These are phyloP conservation scores for Cruciata laevipes DNA, from an alignment of 257 asterid species.

Conservation along the genomic window DNA sequence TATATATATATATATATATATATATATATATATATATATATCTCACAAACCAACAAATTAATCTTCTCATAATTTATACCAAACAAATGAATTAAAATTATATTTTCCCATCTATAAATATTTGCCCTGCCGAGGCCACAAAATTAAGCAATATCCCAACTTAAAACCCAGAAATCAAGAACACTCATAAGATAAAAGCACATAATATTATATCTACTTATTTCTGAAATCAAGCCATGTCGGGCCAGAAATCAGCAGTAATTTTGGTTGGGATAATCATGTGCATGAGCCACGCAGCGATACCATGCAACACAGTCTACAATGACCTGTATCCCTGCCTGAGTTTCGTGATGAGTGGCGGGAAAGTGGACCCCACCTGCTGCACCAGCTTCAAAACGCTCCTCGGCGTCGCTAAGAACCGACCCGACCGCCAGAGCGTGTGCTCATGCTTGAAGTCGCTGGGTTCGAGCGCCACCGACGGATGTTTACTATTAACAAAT, in stretches of 20 bases:
- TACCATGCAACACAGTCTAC: constrained; percentile 5
- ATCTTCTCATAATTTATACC: neutral
- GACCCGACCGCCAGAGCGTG: constrained; percentile 6
- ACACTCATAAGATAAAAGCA: too few species aligned
- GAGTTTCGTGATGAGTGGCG: constrained; percentile 7
- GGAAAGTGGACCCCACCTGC: constrained; percentile 5
- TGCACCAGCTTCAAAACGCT: constrained; percentile 12
- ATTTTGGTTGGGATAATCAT: neutral
- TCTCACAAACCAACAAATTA: constrained; percentile 1
- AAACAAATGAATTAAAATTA: too few species aligned
- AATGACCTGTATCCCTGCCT: constrained; percentile 11
- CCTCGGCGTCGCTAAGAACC: constrained; percentile 5
- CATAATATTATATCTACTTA: neutral
- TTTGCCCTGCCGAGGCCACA: too few species aligned
- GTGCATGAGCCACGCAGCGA: neutral
- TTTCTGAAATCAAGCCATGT: neutral
- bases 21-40: too few species aligned
- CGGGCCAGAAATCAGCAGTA: neutral
- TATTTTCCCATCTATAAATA: neutral
- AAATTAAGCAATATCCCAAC: neutral
- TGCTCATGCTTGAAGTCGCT: constrained; percentile 9
- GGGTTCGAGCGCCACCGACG: neutral
- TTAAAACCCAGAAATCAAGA: too few species aligned
- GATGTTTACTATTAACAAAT: too few species aligned
- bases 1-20: too few species aligned